Evolutionary conservation across 148 eudicot species (phyloP), one percentile per base, ranked within the genome.

Genomic region (Spergularia bocconei): DNA sequence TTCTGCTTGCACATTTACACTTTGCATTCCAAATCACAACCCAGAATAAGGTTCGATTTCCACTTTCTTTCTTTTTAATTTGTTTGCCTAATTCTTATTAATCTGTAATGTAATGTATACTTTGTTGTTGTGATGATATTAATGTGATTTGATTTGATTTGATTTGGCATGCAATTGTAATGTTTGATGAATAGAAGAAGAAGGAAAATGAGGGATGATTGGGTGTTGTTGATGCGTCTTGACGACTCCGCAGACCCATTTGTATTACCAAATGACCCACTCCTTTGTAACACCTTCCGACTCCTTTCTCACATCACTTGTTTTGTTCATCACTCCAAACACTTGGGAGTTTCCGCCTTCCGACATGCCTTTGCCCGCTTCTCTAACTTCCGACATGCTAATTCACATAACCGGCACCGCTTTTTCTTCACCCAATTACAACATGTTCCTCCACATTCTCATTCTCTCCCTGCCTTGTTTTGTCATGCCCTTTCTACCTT

Each of bases 331-430:
- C 80, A 79, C 57, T 81, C 87, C 20, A 85, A 78, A 69, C 63
- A 79, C 71, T 36, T 85, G 17, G 66, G 73, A 67, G 79, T 78
- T 48, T 57, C 76, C 57, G 96, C 84, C 8, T 66, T 91, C 62
- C 79, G 79, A 48, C 83, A 86, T 72, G 82, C 89, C 67, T 84
- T 82, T 36, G 82, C 56, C 67, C 80, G 86, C 77, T 63, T 93
- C 66, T 82, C 93, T 64, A 91, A 86, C 79, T 82, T 87, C n/a
- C n/a, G n/a, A n/a, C n/a, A n/a, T n/a, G n/a, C 1, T 29, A 29
- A 29, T 29, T 29, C 33, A 29, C 33, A 19, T 51, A 77, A 58
- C 41, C 63, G 62, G n/a, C n/a, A n/a, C n/a, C n/a, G n/a, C n/a
- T n/a, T n/a, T n/a, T n/a, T n/a, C n/a, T n/a, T 78, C 60, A 73